phyloP scores from a whole-genome alignment of 768 basidiomycete species.

The Hygrocybe coccinea region DNA sequence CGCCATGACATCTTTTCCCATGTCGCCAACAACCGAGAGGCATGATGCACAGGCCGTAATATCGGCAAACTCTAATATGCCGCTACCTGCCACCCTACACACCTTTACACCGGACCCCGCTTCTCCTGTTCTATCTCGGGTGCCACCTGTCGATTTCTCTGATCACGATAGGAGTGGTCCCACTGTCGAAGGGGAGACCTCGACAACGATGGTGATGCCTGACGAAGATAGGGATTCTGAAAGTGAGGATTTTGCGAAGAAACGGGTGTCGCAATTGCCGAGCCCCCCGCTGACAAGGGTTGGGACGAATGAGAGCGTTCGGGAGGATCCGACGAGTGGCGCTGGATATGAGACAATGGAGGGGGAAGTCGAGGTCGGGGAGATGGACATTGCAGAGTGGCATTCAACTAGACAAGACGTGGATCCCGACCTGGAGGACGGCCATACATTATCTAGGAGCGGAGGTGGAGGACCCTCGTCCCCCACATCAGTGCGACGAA shows the following conservation, averaged over 20 bases:
- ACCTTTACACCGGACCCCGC: too few species aligned
- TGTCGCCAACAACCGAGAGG: not conserved
- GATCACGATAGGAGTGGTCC: not conserved
- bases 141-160: not conserved
- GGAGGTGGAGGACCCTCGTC: too few species aligned
- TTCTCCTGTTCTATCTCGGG: not conserved
- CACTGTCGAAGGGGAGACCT: not conserved
- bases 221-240: constrained; percentile 1
- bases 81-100: too few species aligned
- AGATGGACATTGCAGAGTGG: not conserved
- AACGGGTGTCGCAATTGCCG: constrained; percentile 18
- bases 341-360: constrained; percentile 5
- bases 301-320: constrained; percentile 15
- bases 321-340: constrained; percentile 14
- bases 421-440: not conserved
- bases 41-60: not conserved
- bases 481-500: not conserved
- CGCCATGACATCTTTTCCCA: not conserved
- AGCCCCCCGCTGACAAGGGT: constrained; percentile 30
- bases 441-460: not conserved
- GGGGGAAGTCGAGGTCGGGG: not conserved
- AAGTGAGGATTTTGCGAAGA: constrained; percentile 6
- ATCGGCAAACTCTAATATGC: too few species aligned
- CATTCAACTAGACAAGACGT: not conserved
- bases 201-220: not conserved